Conservation (phyloP, 768 basidiomycete species). For the Cystofilobasidium bisporidii region DNA sequence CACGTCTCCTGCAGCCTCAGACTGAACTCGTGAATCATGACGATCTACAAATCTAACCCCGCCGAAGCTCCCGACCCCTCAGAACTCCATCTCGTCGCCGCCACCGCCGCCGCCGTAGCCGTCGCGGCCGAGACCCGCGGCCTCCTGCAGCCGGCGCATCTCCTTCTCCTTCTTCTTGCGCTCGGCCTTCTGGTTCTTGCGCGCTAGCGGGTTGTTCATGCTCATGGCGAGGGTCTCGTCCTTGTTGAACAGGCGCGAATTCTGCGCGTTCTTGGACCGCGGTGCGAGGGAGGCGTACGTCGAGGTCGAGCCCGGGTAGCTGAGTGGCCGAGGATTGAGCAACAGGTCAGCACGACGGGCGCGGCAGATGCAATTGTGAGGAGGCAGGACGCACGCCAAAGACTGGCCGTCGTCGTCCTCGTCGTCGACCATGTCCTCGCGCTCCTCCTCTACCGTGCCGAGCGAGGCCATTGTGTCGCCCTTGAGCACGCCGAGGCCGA, state of each 20-base stretch:
- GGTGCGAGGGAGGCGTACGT: constrained; percentile 13
- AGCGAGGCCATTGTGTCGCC: constrained; percentile 7
- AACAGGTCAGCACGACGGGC: constrained; percentile 17
- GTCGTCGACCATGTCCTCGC: constrained; percentile 16
- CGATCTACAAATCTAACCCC: background rate
- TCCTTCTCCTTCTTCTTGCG: constrained; percentile 53
- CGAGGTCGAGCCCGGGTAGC: constrained; percentile 9
- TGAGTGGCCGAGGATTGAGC: background rate
- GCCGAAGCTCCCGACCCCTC: no score
- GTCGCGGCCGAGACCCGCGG: background rate
- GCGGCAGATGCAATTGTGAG: background rate
- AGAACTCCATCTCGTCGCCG: background rate
- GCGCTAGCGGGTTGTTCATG: constrained; percentile 52
- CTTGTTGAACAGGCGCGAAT: constrained; percentile 48
- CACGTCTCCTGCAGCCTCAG: no score
- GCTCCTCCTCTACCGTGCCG: constrained; percentile 17
- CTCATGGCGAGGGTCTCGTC: constrained; percentile 48
- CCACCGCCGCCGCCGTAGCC: background rate
- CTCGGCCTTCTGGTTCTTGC: constrained; percentile 55
- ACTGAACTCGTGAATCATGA: background rate
- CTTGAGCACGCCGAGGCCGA: constrained; percentile 28
- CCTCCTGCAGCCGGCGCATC: background rate
- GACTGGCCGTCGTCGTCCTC: background rate
- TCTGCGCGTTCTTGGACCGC: constrained; percentile 45
- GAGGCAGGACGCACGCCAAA: background rate